A percentile compares a stretch with the other conserved stretches of the same genome.
Conservation (phyloP, 768 basidiomycete genomes). For the Lanmaoa rubissima region DNA sequence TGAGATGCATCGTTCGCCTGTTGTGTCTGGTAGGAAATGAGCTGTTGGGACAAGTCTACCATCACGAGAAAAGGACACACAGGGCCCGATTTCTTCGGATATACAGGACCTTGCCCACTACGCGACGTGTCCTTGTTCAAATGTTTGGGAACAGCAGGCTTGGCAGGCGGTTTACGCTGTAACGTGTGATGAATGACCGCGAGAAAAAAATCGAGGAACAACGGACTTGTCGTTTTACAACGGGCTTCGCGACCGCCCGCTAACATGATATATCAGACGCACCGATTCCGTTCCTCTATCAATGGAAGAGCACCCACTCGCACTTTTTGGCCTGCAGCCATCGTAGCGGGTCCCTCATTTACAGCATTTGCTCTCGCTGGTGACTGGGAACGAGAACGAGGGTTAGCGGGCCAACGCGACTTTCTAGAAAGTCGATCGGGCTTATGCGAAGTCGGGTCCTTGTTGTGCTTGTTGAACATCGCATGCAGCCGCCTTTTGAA, state of each 20-base stretch:
- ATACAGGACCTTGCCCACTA: neutral
- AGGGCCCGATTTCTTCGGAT: neutral
- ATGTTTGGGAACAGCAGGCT: neutral
- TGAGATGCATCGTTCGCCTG: neutral
- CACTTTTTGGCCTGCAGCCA: neutral
- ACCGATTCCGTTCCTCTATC: neutral
- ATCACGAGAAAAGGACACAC: neutral
- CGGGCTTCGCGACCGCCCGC: neutral
- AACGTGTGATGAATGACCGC: neutral
- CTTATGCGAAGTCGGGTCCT: neutral
- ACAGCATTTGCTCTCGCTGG: neutral
- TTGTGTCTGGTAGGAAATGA: neutral
- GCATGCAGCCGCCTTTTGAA: neutral
- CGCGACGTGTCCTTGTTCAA: neutral
- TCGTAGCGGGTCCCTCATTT: neutral
- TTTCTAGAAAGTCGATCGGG: neutral
- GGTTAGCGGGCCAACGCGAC: neutral
- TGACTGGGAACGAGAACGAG: neutral
- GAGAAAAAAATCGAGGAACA: neutral
- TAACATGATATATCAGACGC: neutral
- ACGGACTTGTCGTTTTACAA: neutral
- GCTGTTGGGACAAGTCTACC: too few relatives aligned
- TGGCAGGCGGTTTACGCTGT: neutral
- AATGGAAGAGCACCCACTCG: neutral
- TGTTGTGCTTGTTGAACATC: neutral